Evolutionary conservation across 1,284 basidiomycete genomes (phyloP).

Genomic region (Schizophyllum amplum): DNA sequence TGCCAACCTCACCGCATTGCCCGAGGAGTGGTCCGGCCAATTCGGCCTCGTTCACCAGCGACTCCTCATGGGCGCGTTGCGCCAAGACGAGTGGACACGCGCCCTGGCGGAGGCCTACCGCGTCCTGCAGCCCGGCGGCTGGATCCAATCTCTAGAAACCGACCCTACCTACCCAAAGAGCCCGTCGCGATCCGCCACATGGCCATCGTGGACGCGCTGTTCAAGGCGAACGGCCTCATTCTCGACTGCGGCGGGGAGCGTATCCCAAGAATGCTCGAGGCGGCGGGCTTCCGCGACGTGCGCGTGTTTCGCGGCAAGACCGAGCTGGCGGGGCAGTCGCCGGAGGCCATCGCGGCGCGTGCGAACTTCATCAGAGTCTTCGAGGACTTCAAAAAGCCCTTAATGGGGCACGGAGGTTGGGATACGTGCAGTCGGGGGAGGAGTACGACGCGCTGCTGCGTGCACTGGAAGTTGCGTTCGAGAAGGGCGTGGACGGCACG

Average conservation of each 20-base stretch:
- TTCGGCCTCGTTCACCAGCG: slow-evolving; percentile 21
- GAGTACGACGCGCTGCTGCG: slow-evolving; percentile 13
- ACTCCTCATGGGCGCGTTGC: slow-evolving; percentile 18
- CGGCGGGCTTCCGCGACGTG: slow-evolving; percentile 16
- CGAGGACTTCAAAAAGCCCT: slow-evolving; percentile 13
- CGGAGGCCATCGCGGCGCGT: slow-evolving; percentile 7
- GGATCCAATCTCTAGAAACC: slow-evolving; percentile 19
- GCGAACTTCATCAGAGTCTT: slow-evolving; percentile 14
- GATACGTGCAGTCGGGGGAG: slow-evolving; percentile 10
- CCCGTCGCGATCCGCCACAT: neutral
- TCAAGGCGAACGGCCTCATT: slow-evolving; percentile 11
- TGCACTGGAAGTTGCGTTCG: slow-evolving; percentile 13
- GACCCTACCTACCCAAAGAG: slow-evolving; percentile 4
- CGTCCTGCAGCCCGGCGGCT: slow-evolving; percentile 19
- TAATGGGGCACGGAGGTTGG: slow-evolving; percentile 14
- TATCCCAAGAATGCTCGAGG: slow-evolving; percentile 14
- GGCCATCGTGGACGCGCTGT: slow-evolving; percentile 11
- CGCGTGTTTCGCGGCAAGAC: slow-evolving; percentile 7
- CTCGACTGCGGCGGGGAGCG: slow-evolving; percentile 9
- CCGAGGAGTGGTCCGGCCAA: slow-evolving; percentile 14
- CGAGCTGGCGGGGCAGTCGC: slow-evolving; percentile 15
- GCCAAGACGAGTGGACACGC: slow-evolving; percentile 12
- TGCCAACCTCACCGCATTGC: slow-evolving; percentile 14
- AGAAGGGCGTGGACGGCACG: neutral
- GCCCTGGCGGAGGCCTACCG: slow-evolving; percentile 17